These are phyloP conservation scores for Sordaria brevicollis DNA, from an alignment of 495 filamentous ascomycete species.

Conservation along the genomic window DNA sequence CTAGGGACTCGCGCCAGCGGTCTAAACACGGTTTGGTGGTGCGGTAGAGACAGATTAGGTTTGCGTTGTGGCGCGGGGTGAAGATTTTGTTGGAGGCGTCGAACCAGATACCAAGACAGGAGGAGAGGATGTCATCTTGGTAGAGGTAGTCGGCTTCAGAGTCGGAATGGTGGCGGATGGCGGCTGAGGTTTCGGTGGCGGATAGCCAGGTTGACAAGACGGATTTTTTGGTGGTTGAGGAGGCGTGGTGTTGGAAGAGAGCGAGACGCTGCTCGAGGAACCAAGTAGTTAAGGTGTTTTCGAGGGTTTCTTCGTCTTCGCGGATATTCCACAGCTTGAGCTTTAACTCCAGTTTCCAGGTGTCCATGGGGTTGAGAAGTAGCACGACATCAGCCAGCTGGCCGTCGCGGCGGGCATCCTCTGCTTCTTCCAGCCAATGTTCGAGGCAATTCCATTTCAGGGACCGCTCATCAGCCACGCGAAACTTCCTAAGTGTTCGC, in stretches of 20 bases:
- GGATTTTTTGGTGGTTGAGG: conserved; percentile 3
- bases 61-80: conserved; percentile 11
- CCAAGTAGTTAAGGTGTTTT: conserved; percentile 12
- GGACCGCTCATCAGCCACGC: conserved; percentile 1
- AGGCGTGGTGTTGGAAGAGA: conserved; percentile 12
- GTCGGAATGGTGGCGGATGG: background rate
- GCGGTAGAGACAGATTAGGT: conserved; percentile 18
- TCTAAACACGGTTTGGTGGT: conserved; percentile 16
- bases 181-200: background rate
- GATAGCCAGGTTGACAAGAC: conserved; percentile 2
- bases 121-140: conserved; percentile 11
- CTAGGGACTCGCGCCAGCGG: conserved; percentile 12
- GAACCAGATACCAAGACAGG: conserved; percentile 5
- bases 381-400: conserved; percentile 10
- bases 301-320: conserved; percentile 8
- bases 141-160: conserved; percentile 9
- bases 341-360: conserved; percentile 17
- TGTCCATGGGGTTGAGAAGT: conserved; percentile 6
- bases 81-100: conserved; percentile 18
- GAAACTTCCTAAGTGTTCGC: conserved; percentile 9
- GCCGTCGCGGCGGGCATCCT: background rate
- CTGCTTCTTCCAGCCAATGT: conserved; percentile 4
- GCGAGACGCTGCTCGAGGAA: conserved; percentile 12
- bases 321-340: conserved; percentile 8
- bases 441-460: conserved; percentile 2